A percentile compares a stretch with the other conserved stretches of the same genome.
Conservation (phyloP, 2,329 filamentous ascomycete species). For the Seiridium cupressi region DNA sequence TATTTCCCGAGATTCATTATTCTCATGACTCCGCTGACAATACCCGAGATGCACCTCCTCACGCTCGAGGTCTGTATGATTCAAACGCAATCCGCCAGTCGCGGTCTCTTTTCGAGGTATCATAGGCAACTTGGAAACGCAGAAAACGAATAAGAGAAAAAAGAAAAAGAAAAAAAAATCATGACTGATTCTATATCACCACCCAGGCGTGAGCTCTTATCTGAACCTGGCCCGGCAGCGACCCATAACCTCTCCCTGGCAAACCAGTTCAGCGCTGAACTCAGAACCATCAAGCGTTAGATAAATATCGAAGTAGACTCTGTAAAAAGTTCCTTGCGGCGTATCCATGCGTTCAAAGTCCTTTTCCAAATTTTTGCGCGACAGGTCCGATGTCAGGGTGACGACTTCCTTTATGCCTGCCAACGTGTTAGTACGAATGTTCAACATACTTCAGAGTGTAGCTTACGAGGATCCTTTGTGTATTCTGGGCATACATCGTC, state of each 20-base stretch:
- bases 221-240: constrained; percentile 89
- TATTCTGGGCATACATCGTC: constrained; percentile 98
- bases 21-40: constrained; percentile 1
- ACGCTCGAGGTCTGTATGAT: neutral
- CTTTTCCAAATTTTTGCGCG: constrained; percentile 97
- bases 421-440: constrained; percentile 15
- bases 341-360: constrained; percentile 99
- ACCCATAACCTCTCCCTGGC: constrained; percentile 98
- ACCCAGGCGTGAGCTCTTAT: constrained; percentile 31
- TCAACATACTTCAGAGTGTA: constrained; percentile 19
- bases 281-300: constrained; percentile 95
- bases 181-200: neutral
- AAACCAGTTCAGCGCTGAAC: constrained; percentile 98
- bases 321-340: constrained; percentile 93
- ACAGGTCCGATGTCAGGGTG: constrained; percentile 93
- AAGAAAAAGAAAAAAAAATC: constrained; percentile 2
- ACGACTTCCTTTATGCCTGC: constrained; percentile 98
- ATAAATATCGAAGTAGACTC: constrained; percentile 77
- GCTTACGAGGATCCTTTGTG: constrained; percentile 98
- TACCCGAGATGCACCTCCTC: neutral
- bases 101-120: constrained; percentile 13
- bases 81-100: neutral
- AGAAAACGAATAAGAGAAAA: neutral
- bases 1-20: neutral
- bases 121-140: constrained; percentile 9